Evolutionary conservation across 495 filamentous ascomycete species (phyloP).

Genomic region (Tuber calosporum): DNA sequence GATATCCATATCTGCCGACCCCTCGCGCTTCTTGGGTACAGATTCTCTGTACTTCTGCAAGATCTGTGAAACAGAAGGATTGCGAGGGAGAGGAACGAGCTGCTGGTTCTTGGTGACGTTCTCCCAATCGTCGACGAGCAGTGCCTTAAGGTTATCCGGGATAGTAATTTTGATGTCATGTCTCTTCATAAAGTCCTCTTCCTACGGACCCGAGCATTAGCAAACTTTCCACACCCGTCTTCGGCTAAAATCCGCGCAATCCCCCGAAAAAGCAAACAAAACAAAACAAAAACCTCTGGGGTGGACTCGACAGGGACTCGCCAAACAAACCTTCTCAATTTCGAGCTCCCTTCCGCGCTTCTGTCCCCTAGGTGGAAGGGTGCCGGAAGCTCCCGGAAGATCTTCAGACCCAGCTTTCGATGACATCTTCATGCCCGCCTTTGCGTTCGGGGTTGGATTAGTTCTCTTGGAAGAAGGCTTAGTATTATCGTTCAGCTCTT

Average conservation of each 20-base stretch:
- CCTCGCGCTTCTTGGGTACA: constrained; percentile 56
- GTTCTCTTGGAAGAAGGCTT: constrained; percentile 36
- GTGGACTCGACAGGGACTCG: background rate
- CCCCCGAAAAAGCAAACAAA: background rate
- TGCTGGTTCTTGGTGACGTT: constrained; percentile 90
- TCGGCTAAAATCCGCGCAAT: background rate
- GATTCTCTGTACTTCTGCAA: constrained; percentile 67
- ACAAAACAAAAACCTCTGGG: background rate
- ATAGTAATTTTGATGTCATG: constrained; percentile 74
- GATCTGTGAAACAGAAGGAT: constrained; percentile 65
- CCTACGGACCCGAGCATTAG: constrained; percentile 51
- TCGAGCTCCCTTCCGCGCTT: constrained; percentile 54
- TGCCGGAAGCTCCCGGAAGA: constrained; percentile 47
- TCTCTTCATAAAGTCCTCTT: constrained; percentile 70
- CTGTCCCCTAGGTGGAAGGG: constrained; percentile 47
- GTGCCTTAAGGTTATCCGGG: constrained; percentile 77
- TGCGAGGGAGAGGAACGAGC: constrained; percentile 74
- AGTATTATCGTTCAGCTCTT: constrained; percentile 40
- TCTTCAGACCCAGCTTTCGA: constrained; percentile 41
- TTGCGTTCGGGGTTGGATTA: constrained; percentile 26
- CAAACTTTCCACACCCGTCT: background rate
- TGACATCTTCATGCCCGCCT: constrained; percentile 33
- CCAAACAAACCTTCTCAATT: constrained; percentile 39
- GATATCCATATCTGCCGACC: constrained; percentile 67
- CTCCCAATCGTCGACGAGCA: constrained; percentile 98